These are phyloP conservation scores for Rhizophora apiculata DNA, from an alignment of 345 rosid genomes.

Conservation along the genomic window DNA sequence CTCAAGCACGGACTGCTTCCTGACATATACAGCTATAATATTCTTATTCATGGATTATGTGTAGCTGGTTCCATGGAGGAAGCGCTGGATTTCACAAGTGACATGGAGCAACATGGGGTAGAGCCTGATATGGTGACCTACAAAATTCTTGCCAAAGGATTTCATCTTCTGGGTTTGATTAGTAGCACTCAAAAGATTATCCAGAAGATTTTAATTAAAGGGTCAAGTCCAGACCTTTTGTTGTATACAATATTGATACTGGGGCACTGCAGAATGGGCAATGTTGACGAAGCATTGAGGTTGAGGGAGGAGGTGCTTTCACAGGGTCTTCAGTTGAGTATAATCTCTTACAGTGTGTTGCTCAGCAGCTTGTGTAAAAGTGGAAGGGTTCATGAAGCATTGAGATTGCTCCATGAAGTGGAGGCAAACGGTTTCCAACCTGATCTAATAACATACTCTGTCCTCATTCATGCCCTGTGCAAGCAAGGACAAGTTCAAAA, in stretches of 20 bases:
- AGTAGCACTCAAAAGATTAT: conserved; percentile 44
- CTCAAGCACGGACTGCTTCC: conserved; percentile 70
- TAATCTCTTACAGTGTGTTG: conserved; percentile 47
- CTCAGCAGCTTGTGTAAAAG: conserved; percentile 67
- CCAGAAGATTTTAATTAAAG: conserved; percentile 43
- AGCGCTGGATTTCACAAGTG: conserved; percentile 49
- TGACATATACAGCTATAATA: conserved; percentile 66
- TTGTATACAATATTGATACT: conserved; percentile 51
- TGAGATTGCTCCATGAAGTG: conserved; percentile 46
- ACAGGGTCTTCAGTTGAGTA: conserved; percentile 42
- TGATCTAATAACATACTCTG: conserved; percentile 60
- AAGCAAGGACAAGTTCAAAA: conserved; percentile 55
- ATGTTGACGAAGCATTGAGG: conserved; percentile 50
- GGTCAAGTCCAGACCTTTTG: conserved; percentile 55
- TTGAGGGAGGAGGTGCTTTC: conserved; percentile 56
- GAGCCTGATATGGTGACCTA: conserved; percentile 71
- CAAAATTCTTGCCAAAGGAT: conserved; percentile 61
- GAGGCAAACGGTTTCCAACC: conserved; percentile 45
- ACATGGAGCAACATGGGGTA: conserved; percentile 61
- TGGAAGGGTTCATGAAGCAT: conserved; percentile 49
- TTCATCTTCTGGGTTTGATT: conserved; percentile 49
- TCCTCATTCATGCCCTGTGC: conserved; percentile 71
- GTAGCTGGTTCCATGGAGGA: conserved; percentile 66
- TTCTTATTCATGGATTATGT: conserved; percentile 71
- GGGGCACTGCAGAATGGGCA: conserved; percentile 57